Evolutionary conservation across 495 filamentous ascomycete genomes (phyloP).

Genomic region (Aspergillus egyptiacus): DNA sequence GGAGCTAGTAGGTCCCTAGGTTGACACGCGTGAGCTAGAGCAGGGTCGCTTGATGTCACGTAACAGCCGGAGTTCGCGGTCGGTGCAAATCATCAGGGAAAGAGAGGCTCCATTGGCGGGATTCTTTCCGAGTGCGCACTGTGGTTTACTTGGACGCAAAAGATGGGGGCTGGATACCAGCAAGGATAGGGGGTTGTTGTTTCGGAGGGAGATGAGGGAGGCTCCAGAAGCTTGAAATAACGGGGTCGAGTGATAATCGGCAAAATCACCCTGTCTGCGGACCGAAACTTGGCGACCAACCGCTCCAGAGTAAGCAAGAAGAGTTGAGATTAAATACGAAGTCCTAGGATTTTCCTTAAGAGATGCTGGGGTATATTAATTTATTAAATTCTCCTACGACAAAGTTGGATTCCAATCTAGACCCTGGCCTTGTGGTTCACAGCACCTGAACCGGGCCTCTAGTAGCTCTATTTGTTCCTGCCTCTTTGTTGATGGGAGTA

Average conservation of each 20-base stretch:
- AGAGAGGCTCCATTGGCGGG: conserved; percentile 17
- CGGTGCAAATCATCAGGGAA: conserved; percentile 12
- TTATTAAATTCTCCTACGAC: too few species aligned
- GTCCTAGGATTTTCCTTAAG: too few species aligned
- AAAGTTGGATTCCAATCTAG: too few species aligned
- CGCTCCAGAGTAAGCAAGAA: not conserved
- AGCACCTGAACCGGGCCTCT: too few species aligned
- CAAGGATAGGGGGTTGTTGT: conserved; percentile 2
- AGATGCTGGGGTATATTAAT: too few species aligned
- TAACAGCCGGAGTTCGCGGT: conserved; percentile 6
- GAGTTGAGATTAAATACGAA: not conserved
- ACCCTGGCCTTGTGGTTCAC: too few species aligned
- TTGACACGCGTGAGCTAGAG: not conserved
- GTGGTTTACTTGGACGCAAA: conserved; percentile 1
- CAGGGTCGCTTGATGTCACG: conserved; percentile 6
- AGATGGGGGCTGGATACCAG: not conserved
- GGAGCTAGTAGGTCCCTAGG: too few species aligned
- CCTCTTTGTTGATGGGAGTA: too few species aligned
- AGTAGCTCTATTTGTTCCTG: too few species aligned
- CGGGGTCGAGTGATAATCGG: conserved; percentile 14
- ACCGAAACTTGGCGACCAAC: conserved; percentile 18
- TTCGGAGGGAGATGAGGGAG: conserved; percentile 6
- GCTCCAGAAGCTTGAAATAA: not conserved
- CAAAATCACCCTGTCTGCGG: conserved; percentile 15
- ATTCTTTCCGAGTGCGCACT: conserved; percentile 4